Evolutionary conservation across 495 filamentous ascomycete species (phyloP).

Genomic region (Lepidopterella palustris): DNA sequence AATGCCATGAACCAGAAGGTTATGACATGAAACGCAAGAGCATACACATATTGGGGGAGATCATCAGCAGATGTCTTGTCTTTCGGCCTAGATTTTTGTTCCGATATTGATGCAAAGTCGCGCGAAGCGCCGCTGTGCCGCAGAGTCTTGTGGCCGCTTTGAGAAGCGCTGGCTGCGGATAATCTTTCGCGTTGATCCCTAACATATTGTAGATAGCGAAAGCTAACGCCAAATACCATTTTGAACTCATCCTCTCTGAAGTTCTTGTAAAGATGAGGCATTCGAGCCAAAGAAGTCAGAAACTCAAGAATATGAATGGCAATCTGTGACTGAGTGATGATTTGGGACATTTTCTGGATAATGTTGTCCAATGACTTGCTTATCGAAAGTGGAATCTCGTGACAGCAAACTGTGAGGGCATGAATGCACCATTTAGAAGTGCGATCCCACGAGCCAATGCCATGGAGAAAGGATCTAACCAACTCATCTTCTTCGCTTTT

Average conservation of each 20-base stretch:
- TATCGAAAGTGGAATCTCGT: conserved; percentile 79
- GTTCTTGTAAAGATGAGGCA: conserved; percentile 79
- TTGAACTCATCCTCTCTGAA: conserved; percentile 82
- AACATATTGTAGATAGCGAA: conserved; percentile 77
- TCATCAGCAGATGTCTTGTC: conserved; percentile 42
- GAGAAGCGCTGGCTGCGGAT: conserved; percentile 25
- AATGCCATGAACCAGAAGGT: conserved; percentile 93
- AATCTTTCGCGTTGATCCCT: conserved; percentile 48
- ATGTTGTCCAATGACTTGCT: conserved; percentile 75
- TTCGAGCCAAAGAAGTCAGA: conserved; percentile 72
- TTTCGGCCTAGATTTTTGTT: conserved; percentile 7
- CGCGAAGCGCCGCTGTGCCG: conserved; percentile 42
- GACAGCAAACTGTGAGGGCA: conserved; percentile 85
- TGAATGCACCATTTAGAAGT: conserved; percentile 89
- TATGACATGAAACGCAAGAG: conserved; percentile 88
- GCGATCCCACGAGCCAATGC: conserved; percentile 75
- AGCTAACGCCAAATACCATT: conserved; percentile 89
- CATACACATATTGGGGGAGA: conserved; percentile 84
- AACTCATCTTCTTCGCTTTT: conserved; percentile 85
- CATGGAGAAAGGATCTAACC: conserved; percentile 73
- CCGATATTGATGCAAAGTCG: conserved; percentile 35
- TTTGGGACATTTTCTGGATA: conserved; percentile 84
- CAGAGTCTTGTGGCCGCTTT: conserved; percentile 6
- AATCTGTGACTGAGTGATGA: conserved; percentile 85
- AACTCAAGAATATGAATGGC: conserved; percentile 95